Evolutionary conservation across 768 basidiomycete species (phyloP), one percentile per base, ranked within the genome.

Genomic region (Calocybe gangraenosa): DNA sequence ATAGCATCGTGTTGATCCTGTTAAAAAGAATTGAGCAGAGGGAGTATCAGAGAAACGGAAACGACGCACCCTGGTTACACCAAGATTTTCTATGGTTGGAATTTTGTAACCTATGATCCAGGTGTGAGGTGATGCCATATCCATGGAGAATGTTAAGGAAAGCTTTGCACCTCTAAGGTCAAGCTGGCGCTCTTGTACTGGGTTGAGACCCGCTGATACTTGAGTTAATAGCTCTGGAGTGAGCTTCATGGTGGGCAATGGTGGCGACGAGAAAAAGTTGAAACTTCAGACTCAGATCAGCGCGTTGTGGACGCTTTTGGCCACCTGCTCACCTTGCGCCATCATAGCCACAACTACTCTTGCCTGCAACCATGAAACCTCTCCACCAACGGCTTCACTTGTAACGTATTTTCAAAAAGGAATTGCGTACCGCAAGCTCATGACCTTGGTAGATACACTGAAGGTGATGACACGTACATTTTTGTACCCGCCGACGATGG

Each of bases 1-100:
- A 95, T 89, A 51, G 85, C 80, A 76, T 95, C 92, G 60, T 94
- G 86, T 68, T 92, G 87, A 70, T 95, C 92, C 87, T 92, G 57
- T 21, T 49, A 32, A 48, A 11, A 22, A 40, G 48, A 37, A 51
- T 55, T 46, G 51, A 50, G 11, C 11, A 6, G 25, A 28, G 25
- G 11, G 25, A 28, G 6, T 28, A n/a, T n/a, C n/a, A 11, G 25
- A 11, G 7, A 35, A 18, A 7, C 6, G n/a, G 7, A 31, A 52
- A 40, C 46, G 32, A 65, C 79, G 55, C 64, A 83, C 89, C 75
- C 75, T 84, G 64, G 92, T 91, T 52, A 93, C 87, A 74, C 92
- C 92, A 54, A 95, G 76, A 76, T 95, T 95, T 84, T 95, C 92
- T 62, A 95, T 95, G 45, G 87, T 81, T 43, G 92, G 92, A 54